Evolutionary conservation across 805 yeast genomes (phyloP).

Genomic region (Maudiozyma serrabonitensis): DNA sequence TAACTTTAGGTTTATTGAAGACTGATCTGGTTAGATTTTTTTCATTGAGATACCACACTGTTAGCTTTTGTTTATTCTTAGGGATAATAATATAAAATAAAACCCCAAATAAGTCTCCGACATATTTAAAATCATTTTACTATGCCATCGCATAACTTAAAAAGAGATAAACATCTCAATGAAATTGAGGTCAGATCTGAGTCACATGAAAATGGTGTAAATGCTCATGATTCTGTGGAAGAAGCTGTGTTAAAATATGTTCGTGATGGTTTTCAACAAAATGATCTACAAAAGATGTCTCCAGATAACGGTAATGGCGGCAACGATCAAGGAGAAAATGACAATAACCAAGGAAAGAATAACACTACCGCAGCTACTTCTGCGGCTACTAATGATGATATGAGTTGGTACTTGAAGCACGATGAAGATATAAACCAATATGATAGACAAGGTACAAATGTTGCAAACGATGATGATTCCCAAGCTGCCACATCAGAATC

Average conservation of each 20-base stretch:
- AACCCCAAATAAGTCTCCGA: too few relatives aligned
- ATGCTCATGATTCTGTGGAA: slow-evolving; percentile 41
- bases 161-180: not conserved
- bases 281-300: slow-evolving; percentile 8
- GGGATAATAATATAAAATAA: too few relatives aligned
- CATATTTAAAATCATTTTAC: too few relatives aligned
- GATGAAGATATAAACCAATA: slow-evolving; percentile 10
- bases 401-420: slow-evolving; percentile 21
- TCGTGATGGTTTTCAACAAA: slow-evolving; percentile 46
- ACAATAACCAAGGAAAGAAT: slow-evolving; percentile 15
- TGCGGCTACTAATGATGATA: slow-evolving; percentile 6
- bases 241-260: slow-evolving; percentile 72
- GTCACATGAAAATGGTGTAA: slow-evolving; percentile 4
- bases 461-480: not conserved
- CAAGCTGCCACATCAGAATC: slow-evolving; percentile 11
- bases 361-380: slow-evolving; percentile 2
- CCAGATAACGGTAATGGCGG: slow-evolving; percentile 10
- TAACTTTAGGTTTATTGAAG: too few relatives aligned
- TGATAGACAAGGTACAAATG: not conserved
- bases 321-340: slow-evolving; percentile 1
- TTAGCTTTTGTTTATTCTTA: too few relatives aligned
- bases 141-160: not conserved
- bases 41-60: too few relatives aligned
- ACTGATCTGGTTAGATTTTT: too few relatives aligned
- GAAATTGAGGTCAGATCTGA: not conserved